Evolutionary conservation across 495 filamentous ascomycete genomes (phyloP).

Genomic region (Hypoxylon cercidicola): DNA sequence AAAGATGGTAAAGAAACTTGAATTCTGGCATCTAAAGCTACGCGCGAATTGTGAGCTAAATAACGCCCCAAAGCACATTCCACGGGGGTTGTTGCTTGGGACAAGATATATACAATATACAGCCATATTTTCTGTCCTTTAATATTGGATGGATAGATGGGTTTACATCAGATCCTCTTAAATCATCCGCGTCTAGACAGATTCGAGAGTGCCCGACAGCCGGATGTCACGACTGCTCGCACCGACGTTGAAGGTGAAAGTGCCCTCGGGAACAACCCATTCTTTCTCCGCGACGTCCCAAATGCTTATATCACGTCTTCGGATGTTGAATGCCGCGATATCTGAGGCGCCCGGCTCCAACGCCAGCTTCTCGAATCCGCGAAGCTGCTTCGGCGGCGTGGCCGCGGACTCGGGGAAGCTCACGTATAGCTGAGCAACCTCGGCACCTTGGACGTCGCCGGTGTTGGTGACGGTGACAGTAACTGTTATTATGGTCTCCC

Average conservation of each 20-base stretch:
- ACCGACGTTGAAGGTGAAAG: slow-evolving; percentile 59
- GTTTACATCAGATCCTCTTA: background rate
- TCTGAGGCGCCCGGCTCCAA: slow-evolving; percentile 56
- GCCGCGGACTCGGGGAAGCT: slow-evolving; percentile 57
- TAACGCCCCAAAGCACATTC: too few relatives aligned
- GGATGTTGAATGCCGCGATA: slow-evolving; percentile 60
- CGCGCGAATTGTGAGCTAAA: too few relatives aligned
- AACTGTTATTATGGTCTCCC: slow-evolving; percentile 67
- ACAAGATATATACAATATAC: background rate
- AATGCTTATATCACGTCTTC: slow-evolving; percentile 64
- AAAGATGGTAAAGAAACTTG: too few relatives aligned
- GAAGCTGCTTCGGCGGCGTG: slow-evolving; percentile 64
- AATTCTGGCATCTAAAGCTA: too few relatives aligned
- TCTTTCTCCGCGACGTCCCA: slow-evolving; percentile 62
- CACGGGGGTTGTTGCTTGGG: too few relatives aligned
- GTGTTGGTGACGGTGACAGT: slow-evolving; percentile 73
- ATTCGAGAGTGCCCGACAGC: slow-evolving; percentile 53
- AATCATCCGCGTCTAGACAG: background rate
- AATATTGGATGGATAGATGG: background rate
- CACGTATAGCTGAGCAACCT: slow-evolving; percentile 77
- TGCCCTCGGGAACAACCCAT: slow-evolving; percentile 64
- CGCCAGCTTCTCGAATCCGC: slow-evolving; percentile 67
- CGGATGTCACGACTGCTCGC: slow-evolving; percentile 64
- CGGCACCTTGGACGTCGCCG: slow-evolving; percentile 72
- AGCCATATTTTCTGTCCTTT: background rate